Conservation (phyloP, 441 rosid species). For the Lepidium campestre region DNA sequence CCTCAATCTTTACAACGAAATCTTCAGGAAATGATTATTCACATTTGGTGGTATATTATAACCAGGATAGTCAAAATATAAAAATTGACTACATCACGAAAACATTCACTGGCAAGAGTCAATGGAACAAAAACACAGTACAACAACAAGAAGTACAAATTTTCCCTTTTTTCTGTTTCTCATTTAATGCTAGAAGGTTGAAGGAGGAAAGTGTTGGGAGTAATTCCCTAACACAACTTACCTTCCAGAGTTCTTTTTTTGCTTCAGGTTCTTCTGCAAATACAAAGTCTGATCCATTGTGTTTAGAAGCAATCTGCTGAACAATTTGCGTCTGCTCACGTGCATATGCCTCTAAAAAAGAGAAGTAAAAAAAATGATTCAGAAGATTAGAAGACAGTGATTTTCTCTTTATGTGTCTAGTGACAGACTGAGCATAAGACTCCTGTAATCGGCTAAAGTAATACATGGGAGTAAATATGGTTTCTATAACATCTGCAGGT, state of each 20-base stretch:
- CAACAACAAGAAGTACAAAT: not conserved
- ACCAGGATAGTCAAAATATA: not conserved
- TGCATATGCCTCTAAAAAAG: constrained; percentile 64
- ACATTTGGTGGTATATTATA: not conserved
- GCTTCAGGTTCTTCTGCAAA: constrained; percentile 81
- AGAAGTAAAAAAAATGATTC: constrained; percentile 9
- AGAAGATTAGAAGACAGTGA: not conserved
- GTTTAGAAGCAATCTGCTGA: constrained; percentile 77
- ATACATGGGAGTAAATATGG: not conserved
- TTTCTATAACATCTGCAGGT: not conserved
- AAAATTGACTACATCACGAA: not conserved
- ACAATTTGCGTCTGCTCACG: constrained; percentile 79
- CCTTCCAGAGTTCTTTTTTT: constrained; percentile 95
- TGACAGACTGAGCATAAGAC: not conserved
- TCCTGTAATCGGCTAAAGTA: not conserved
- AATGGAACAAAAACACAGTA: not conserved
- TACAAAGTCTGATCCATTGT: constrained; percentile 81
- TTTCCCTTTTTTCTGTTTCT: not conserved
- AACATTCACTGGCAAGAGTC: not conserved
- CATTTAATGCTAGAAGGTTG: not conserved
- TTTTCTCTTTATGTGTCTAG: not conserved
- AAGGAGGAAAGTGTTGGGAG: not conserved
- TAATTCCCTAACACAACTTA: constrained; percentile 10
- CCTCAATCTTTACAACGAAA: not conserved
- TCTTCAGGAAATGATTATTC: not conserved